Percentiles rank a stretch among this genome's conserved stretches.
Evolutionary conservation across 2,329 filamentous ascomycete genomes (phyloP).

Genomic region (Neofusicoccum umdonicola): DNA sequence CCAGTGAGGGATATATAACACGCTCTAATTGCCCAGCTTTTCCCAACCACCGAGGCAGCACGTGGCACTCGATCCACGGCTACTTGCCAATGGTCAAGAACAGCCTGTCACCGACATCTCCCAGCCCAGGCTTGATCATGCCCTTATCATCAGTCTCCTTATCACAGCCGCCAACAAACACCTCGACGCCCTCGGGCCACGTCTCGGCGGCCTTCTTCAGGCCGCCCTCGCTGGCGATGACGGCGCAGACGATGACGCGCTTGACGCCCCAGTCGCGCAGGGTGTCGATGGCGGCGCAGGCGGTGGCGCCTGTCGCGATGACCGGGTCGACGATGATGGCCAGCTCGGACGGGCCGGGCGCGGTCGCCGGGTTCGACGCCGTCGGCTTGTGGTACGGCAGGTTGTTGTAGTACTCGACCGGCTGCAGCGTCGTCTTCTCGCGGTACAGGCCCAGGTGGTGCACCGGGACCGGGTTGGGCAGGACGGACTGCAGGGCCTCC

Average conservation of each 20-base stretch:
- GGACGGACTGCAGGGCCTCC: constrained; percentile 78
- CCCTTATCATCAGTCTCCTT: constrained; percentile 69
- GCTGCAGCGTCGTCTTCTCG: constrained; percentile 79
- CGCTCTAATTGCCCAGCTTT: not conserved
- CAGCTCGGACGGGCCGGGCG: constrained; percentile 52
- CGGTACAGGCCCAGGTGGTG: constrained; percentile 96
- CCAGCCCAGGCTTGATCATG: constrained; percentile 87
- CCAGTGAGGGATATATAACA: constrained; percentile 8
- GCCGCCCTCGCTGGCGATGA: constrained; percentile 73
- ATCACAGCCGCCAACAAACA: constrained; percentile 84
- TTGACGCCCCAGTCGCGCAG: constrained; percentile 89
- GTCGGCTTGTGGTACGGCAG: constrained; percentile 67
- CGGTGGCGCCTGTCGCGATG: constrained; percentile 90
- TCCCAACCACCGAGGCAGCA: not conserved
- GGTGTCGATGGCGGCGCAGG: constrained; percentile 83
- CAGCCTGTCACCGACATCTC: constrained; percentile 85
- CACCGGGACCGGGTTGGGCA: constrained; percentile 75
- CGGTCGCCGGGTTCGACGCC: constrained; percentile 43
- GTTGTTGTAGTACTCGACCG: constrained; percentile 98
- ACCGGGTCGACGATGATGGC: constrained; percentile 88
- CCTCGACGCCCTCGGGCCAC: constrained; percentile 73
- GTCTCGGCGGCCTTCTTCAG: constrained; percentile 67
- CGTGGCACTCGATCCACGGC: not conserved
- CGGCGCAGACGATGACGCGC: constrained; percentile 70
- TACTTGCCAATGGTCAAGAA: constrained; percentile 87